Percentiles rank a stretch among this genome's conserved stretches.
These are phyloP conservation scores for Glycine soja DNA, from an alignment of 306 rosid species.

Conservation along the genomic window DNA sequence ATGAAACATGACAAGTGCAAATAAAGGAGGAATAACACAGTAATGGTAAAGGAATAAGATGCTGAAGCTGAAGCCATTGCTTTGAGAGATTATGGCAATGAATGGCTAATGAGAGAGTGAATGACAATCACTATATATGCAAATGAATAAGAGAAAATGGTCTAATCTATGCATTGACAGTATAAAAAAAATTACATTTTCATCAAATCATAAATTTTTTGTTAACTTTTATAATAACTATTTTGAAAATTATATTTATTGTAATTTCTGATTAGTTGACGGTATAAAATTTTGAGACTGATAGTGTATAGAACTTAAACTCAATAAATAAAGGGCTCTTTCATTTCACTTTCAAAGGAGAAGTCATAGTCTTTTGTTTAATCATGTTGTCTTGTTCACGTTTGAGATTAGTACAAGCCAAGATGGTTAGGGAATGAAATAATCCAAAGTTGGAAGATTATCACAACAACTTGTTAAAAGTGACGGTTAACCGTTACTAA, in stretches of 20 bases:
- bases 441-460: conserved; percentile 38
- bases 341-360: conserved; percentile 47
- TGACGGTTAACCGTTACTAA: conserved; percentile 76
- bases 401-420: conserved; percentile 43
- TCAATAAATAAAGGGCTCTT: conserved; percentile 19
- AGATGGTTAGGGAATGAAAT: conserved; percentile 52
- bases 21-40: conserved; percentile 50
- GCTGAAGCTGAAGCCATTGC: conserved; percentile 65
- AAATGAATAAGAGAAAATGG: neutral
- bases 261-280: neutral
- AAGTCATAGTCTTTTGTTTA: conserved; percentile 54
- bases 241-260: neutral
- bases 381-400: conserved; percentile 61
- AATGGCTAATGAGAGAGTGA: conserved; percentile 40
- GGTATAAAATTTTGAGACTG: neutral
- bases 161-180: neutral
- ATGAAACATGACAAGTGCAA: conserved; percentile 56
- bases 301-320: neutral
- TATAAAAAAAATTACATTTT: neutral
- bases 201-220: neutral
- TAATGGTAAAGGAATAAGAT: conserved; percentile 42
- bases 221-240: neutral
- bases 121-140: conserved; percentile 47
- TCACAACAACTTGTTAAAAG: conserved; percentile 56
- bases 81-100: conserved; percentile 38